Evolutionary conservation across 2,329 filamentous ascomycete species (phyloP).

Genomic region (Colletotrichum brevisporum): DNA sequence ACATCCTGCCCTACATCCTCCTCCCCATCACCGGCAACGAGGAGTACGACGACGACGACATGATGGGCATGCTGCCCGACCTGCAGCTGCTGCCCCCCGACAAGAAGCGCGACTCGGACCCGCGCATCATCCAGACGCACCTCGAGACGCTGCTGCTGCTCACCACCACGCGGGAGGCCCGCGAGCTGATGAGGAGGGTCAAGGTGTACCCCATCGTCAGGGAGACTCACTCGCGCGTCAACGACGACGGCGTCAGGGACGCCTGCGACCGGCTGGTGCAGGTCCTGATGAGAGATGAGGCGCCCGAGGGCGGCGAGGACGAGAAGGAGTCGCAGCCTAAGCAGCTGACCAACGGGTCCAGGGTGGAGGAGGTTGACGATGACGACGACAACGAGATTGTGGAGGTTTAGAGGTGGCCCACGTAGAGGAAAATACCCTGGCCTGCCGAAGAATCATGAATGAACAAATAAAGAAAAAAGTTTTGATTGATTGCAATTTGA

Average conservation of each 20-base stretch:
- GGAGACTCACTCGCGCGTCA: constrained; percentile 84
- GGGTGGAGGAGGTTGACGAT: constrained; percentile 59
- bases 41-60: constrained; percentile 90
- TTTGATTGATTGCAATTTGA: neutral
- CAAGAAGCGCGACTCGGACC: constrained; percentile 86
- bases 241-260: constrained; percentile 85
- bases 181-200: constrained; percentile 80
- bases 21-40: constrained; percentile 90
- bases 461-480: neutral
- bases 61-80: constrained; percentile 88
- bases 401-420: constrained; percentile 59
- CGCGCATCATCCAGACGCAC: constrained; percentile 85
- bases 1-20: constrained; percentile 89
- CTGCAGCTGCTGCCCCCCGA: constrained; percentile 90
- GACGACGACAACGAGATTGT: constrained; percentile 69
- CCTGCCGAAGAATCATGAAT: constrained; percentile 16
- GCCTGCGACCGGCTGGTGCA: constrained; percentile 92
- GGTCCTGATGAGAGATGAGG: constrained; percentile 86
- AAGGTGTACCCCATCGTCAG: constrained; percentile 92
- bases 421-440: constrained; percentile 39
- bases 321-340: constrained; percentile 47
- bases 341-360: constrained; percentile 59
- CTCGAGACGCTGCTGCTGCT: constrained; percentile 89
- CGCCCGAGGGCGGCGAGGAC: constrained; percentile 61
- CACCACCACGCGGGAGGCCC: constrained; percentile 81